Conservation (phyloP, 768 basidiomycete species). For the Chalciporus pseudorubinellus region DNA sequence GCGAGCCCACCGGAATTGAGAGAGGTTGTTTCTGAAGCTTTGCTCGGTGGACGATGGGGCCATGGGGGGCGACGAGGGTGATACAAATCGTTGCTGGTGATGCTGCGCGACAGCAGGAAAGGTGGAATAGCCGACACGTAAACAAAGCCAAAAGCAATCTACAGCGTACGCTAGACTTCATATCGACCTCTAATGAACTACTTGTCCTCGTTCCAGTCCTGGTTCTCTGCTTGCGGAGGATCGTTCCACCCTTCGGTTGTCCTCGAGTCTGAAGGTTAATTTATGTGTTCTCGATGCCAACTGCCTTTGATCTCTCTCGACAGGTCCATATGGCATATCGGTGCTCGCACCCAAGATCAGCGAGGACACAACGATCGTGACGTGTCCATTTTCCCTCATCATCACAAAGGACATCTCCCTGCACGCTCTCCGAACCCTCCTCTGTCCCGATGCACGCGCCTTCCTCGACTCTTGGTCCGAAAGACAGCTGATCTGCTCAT, state of each 20-base stretch:
- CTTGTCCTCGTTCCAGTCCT: slow-evolving; percentile 40
- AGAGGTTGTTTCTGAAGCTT: slow-evolving; percentile 69
- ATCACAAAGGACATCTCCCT: slow-evolving; percentile 55
- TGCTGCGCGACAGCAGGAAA: not conserved
- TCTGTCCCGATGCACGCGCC: slow-evolving; percentile 26
- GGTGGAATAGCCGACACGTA: too few relatives aligned
- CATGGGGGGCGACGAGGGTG: slow-evolving; percentile 3
- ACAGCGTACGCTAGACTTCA: too few relatives aligned
- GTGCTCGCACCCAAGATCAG: slow-evolving; percentile 51
- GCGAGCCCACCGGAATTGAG: slow-evolving; percentile 85
- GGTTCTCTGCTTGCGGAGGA: slow-evolving; percentile 51
- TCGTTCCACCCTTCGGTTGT: slow-evolving; percentile 46
- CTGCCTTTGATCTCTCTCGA: slow-evolving; percentile 7
- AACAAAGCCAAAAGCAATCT: too few relatives aligned
- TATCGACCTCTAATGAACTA: not conserved
- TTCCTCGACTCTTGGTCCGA: slow-evolving; percentile 48
- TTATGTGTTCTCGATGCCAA: not conserved
- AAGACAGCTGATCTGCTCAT: slow-evolving; percentile 66
- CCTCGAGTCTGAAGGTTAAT: slow-evolving; percentile 46
- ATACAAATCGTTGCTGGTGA: not conserved
- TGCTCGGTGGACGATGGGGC: slow-evolving; percentile 47
- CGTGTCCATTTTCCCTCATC: slow-evolving; percentile 64
- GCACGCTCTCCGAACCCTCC: slow-evolving; percentile 40
- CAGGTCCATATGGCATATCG: slow-evolving; percentile 46
- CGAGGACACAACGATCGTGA: slow-evolving; percentile 53